A percentile compares a stretch with the other conserved stretches of the same genome.
Conservation (phyloP, 2,329 filamentous ascomycete genomes). For the Verticillium longisporum region DNA sequence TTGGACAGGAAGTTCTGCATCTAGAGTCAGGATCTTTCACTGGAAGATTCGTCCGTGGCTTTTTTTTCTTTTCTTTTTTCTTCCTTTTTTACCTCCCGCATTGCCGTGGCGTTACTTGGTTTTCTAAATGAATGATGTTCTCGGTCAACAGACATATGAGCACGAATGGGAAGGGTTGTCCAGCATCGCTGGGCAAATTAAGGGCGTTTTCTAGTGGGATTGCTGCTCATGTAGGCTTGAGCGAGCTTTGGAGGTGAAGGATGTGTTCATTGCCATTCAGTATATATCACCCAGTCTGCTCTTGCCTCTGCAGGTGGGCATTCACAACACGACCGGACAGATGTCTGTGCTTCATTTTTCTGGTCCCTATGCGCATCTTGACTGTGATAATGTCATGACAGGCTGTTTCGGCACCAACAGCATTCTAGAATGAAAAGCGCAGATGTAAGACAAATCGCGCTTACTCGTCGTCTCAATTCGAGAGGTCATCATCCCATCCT, state of each 20-base stretch:
- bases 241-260: not conserved
- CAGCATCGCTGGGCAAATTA: not conserved
- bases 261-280: not conserved
- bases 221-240: not conserved
- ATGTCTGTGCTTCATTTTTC: too few relatives aligned
- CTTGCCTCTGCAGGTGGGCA: too few relatives aligned
- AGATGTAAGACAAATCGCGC: too few relatives aligned
- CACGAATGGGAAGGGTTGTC: not conserved
- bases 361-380: too few relatives aligned
- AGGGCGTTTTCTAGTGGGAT: not conserved
- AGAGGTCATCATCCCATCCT: not conserved
- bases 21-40: constrained; percentile 9
- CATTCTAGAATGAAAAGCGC: too few relatives aligned
- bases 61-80: not conserved
- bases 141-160: not conserved
- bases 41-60: not conserved
- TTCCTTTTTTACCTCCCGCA: not conserved
- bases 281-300: not conserved
- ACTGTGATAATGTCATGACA: too few relatives aligned
- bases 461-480: too few relatives aligned
- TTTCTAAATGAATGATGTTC: not conserved
- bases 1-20: constrained; percentile 52
- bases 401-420: too few relatives aligned
- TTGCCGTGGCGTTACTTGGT: not conserved
- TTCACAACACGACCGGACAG: too few relatives aligned